Base-by-base conservation (phyloP, 129 eudicot genomes). In the Chrysanthemum lavandulifolium region DNA sequence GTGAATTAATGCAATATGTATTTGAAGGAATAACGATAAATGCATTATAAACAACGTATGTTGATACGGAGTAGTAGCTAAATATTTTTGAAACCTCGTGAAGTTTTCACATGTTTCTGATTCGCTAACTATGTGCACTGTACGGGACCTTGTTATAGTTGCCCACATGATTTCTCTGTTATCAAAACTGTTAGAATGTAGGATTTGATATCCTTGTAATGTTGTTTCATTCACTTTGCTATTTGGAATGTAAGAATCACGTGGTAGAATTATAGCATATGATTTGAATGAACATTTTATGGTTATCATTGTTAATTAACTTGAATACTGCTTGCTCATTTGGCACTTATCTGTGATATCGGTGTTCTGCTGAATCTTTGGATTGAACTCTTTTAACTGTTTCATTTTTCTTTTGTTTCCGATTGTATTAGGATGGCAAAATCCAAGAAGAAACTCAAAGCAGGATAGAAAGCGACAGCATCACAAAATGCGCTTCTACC, bases 21-120 rank as follows among this genome's bases (percentile, higher is more conserved):
- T 33, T 33, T 27, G 73, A 51, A 68, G 50, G 73, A 9, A 8
- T 25, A 14, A 13, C 60, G 31, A 25, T 3, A 52, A 52, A 52
- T 25, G 73, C 58, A 67, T 67, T 40, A 10, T 15, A n/a, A 53
- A 69, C 48, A 14, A n/a, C 62, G n/a, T 1, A 18, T 21, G 21
- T 59, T 15, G n/a, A 55, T 21, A 15, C 25, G 15, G 11, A 15
- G 12, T 2, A 10, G 47, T 29, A 69, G 51, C 53, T 69, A 14
- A 69, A 27, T 29, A 18, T 19, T 14, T 54, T 29, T n/a, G 5
- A 5, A 54, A n/a, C 33, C 29, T 27, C 1, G 1, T 25, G 73
- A 8, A 69, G 53, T 69, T 68, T 70, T 33, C 33, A 54, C 55
- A 62, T 50, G 45, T 68, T 51, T 53, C 19, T 68, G 40, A 51